phyloP scores from a whole-genome alignment of 257 asterid species.

The Thymus quinquecostatus region DNA sequence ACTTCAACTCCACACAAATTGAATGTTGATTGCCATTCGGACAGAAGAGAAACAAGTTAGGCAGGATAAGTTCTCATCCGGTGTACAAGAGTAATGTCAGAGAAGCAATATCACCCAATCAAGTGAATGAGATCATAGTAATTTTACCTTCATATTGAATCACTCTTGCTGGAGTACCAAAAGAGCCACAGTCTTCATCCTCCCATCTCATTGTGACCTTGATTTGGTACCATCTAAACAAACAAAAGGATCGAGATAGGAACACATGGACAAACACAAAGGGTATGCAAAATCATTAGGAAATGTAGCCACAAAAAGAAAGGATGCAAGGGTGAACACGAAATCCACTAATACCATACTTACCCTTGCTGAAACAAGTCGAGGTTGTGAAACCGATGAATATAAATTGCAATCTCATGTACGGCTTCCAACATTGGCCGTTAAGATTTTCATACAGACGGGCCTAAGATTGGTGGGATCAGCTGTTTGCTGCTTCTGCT shows the following conservation, averaged over 20 bases:
- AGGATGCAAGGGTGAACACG: constrained; percentile 7
- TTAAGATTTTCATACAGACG: constrained; percentile 26
- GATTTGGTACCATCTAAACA: constrained; percentile 81
- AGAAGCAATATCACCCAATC: constrained; percentile 9
- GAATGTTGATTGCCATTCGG: constrained; percentile 16
- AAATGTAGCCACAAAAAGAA: constrained; percentile 13
- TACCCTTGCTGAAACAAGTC: constrained; percentile 95
- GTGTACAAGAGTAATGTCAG: constrained; percentile 17
- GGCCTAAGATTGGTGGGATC: constrained; percentile 36
- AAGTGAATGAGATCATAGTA: constrained; percentile 21
- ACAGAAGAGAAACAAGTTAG: neutral
- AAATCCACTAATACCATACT: constrained; percentile 20
- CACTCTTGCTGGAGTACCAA: constrained; percentile 82
- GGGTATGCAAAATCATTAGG: constrained; percentile 14
- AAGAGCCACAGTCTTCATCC: constrained; percentile 52
- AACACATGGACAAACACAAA: constrained; percentile 20
- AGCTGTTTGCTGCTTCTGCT: constrained; percentile 39
- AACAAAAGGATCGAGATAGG: neutral
- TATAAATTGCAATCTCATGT: constrained; percentile 83
- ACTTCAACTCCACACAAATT: constrained; percentile 19
- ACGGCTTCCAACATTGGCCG: constrained; percentile 75
- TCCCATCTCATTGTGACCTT: constrained; percentile 89
- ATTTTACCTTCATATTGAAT: constrained; percentile 82
- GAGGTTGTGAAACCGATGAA: constrained; percentile 90
- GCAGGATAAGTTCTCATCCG: constrained; percentile 1